Evolutionary conservation across 495 filamentous ascomycete species (phyloP), one percentile per base, ranked within the genome.

Genomic region (Cercophora newfieldiana): DNA sequence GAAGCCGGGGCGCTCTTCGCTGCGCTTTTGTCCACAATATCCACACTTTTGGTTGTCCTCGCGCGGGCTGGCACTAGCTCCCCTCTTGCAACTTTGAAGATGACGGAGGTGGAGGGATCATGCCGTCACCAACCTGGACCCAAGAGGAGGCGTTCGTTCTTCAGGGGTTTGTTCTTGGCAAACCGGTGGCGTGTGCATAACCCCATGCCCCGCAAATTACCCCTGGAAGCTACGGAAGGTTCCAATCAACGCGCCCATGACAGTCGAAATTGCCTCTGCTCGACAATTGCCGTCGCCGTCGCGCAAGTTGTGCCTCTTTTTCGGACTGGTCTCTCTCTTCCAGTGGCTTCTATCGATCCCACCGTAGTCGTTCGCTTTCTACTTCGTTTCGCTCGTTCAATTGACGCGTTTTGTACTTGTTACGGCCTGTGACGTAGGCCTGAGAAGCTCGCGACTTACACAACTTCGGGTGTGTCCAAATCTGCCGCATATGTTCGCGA

Each of bases 391-490:
- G n/a, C 25, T 31, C 44, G 25, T 60, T 64, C 53, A 63, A 66
- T 66, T 66, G 64, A 44, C 14, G 16, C 60, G 37, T 57, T 60
- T 66, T 26, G 51, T 16, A 10, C 19, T 48, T 48, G 30, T 22
- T 33, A 21, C 28, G 57, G 30, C 25, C 19, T 33, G 33, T 28
- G 57, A 57, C 54, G 54, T 57, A n/a, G 54, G 28, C 21, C 21
- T 26, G 16, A 14, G 24, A 24, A 29, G 24, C 62, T 19, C 47
- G 14, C 26, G 26, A 18, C 30, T 19, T 61, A 49, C 47, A 51
- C 30, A 73, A 66, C 51, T 24, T 51, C 29, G 33, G 55, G 5
- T 60, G 51, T 22, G 50, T 31, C 53, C 63, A 60, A 58, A n/a
- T 59, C 19, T 59, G 26, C 26, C 21, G 16, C 50, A 21, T 47